These are phyloP conservation scores for Ascocoryne sarcoides DNA, from an alignment of 2,329 filamentous ascomycete species.

Conservation along the genomic window DNA sequence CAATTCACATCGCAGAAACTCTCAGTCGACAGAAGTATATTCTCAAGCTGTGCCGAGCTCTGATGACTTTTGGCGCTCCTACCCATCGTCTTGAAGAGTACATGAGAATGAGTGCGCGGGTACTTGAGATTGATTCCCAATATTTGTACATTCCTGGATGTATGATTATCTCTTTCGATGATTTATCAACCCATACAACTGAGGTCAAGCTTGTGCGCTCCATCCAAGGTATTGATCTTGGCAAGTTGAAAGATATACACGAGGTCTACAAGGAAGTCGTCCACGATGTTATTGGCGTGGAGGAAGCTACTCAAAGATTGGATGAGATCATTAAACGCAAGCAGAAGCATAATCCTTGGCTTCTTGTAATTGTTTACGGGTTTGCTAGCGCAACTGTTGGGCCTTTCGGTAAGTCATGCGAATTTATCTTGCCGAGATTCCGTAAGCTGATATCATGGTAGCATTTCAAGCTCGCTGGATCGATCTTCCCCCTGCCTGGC, in stretches of 20 bases:
- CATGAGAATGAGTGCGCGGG: conserved; percentile 81
- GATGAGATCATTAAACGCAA: conserved; percentile 43
- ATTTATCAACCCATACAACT: conserved; percentile 63
- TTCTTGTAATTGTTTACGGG: conserved; percentile 57
- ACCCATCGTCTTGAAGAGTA: conserved; percentile 90
- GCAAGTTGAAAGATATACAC: conserved; percentile 65
- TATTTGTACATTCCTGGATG: conserved; percentile 86
- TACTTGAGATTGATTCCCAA: conserved; percentile 80
- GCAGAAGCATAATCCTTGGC: conserved; percentile 41
- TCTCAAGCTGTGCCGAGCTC: conserved; percentile 70
- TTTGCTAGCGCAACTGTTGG: conserved; percentile 63
- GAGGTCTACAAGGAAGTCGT: conserved; percentile 77
- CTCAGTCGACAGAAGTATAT: conserved; percentile 76
- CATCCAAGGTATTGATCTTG: conserved; percentile 62
- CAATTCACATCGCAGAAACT: conserved; percentile 55
- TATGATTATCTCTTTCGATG: conserved; percentile 91
- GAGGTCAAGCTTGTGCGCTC: conserved; percentile 68
- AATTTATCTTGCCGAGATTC: neutral
- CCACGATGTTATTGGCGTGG: conserved; percentile 64
- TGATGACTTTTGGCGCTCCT: conserved; percentile 87
- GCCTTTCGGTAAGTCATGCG: conserved; percentile 42
- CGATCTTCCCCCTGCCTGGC: conserved; percentile 63
- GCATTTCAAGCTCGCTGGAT: conserved; percentile 64
- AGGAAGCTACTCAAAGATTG: conserved; percentile 56
- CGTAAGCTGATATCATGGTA: conserved; percentile 9